phyloP scores from a whole-genome alignment of 2,329 filamentous ascomycete species.

The Cordyceps pruinosa region DNA sequence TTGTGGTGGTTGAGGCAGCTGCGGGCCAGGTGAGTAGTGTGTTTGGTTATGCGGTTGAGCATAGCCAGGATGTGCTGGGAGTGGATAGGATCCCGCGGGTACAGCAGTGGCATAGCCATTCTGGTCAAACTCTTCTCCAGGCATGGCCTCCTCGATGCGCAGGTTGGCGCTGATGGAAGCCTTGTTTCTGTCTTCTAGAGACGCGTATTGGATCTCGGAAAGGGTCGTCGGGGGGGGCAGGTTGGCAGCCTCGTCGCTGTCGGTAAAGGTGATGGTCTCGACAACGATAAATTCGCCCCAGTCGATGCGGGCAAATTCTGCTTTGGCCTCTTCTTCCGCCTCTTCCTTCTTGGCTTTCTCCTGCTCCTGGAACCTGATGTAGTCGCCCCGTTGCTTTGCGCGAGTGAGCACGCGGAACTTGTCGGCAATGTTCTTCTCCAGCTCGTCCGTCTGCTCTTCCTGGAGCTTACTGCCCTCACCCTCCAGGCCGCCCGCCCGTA shows the following conservation, averaged over 20 bases:
- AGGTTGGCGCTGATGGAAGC: conserved; percentile 76
- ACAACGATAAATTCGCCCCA: conserved; percentile 98
- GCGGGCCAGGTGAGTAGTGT: conserved; percentile 27
- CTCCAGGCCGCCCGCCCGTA: conserved; percentile 61
- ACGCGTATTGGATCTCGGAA: conserved; percentile 87
- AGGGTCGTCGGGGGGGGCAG: conserved; percentile 85
- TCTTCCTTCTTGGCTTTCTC: conserved; percentile 88
- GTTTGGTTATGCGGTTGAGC: conserved; percentile 28
- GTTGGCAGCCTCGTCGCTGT: conserved; percentile 77
- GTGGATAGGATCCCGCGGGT: conserved; percentile 31
- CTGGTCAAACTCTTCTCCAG: conserved; percentile 61
- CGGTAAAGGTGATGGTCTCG: conserved; percentile 88
- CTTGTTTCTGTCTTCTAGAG: conserved; percentile 88
- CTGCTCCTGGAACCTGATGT: conserved; percentile 73
- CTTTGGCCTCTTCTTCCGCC: conserved; percentile 72
- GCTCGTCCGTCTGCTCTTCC: conserved; percentile 62
- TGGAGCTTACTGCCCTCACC: conserved; percentile 62
- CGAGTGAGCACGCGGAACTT: conserved; percentile 73
- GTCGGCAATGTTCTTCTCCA: conserved; percentile 69
- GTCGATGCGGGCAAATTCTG: conserved; percentile 77
- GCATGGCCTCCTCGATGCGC: conserved; percentile 92
- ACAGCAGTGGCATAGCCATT: conserved; percentile 37
- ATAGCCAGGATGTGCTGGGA: conserved; percentile 39
- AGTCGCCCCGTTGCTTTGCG: conserved; percentile 81
- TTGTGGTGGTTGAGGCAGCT: conserved; percentile 22